Evolutionary conservation across 148 eudicot species (phyloP), one percentile per base, ranked within the genome.

Genomic region (Arbutus unedo): DNA sequence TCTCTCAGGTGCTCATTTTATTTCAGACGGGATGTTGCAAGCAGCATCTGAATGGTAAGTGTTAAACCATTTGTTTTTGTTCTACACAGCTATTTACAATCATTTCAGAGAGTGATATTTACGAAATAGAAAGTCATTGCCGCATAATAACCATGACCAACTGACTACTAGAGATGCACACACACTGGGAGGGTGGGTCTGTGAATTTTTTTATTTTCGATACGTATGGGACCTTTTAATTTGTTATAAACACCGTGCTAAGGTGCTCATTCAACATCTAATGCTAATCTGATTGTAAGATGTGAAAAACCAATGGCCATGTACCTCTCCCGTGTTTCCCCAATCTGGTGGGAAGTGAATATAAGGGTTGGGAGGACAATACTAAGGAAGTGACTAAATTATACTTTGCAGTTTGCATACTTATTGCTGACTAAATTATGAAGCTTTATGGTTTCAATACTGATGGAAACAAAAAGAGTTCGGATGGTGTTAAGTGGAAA

Each of bases 1-100:
- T 66, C 88, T 96, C 45, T 86, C 97, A 45, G 99, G 99, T 83
- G 95, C 99, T 91, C 98, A 90, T 83, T 83, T 90, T 62, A 91
- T 96, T 77, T 91, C 93, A n/a, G 99, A 96, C 85, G 92, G 89
- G 60, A 96, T 96, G 99, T 87, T 96, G 88, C 97, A 91, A 87
- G 95, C 99, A 85, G 97, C 99, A 68, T 82, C 98, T 73, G 98
- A 96, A 84, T 93, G 99, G 99, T 96, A 90, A 79, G 66, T 57
- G 72, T 49, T 73, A 14, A 43, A 53, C 83, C 74, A 56, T 50
- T 83, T 43, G 57, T 21, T n/a, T 81, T 73, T 75, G 44, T 31
- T 54, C 41, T 45, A n/a, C 38, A n/a, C 10, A 19, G 23, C 6
- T 5, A 49, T 54, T 67, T 70, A 5, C 49, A 38, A 47, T 77